Evolutionary conservation across 805 yeast genomes (phyloP).

Genomic region (Zygosaccharomyces lentus): DNA sequence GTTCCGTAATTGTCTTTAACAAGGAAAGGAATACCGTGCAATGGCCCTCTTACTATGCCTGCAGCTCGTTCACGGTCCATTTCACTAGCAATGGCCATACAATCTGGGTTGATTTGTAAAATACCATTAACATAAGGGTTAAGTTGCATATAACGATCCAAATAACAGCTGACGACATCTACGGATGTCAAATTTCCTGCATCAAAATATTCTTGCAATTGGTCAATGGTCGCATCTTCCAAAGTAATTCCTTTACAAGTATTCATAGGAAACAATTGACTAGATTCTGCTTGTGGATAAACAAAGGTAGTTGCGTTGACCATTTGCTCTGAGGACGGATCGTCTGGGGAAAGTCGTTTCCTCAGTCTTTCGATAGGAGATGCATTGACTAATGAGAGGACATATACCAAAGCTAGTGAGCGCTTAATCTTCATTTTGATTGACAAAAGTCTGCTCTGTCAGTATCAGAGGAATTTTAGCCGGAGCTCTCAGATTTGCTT

Average conservation of each 20-base stretch:
- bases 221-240: conserved; percentile 33
- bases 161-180: conserved; percentile 25
- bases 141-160: conserved; percentile 26
- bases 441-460: background rate
- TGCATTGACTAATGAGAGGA: background rate
- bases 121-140: conserved; percentile 25
- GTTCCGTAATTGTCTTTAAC: conserved; percentile 32
- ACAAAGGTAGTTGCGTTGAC: conserved; percentile 12
- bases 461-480: too few relatives aligned
- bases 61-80: conserved; percentile 27
- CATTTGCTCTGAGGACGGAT: conserved; percentile 5
- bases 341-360: conserved; percentile 7
- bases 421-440: background rate
- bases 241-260: conserved; percentile 27
- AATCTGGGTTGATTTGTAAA: conserved; percentile 28
- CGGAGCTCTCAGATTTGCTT: background rate
- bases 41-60: conserved; percentile 25
- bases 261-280: conserved; percentile 21
- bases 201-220: conserved; percentile 25
- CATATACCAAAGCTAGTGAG: background rate
- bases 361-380: conserved; percentile 1
- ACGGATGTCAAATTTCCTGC: conserved; percentile 22
- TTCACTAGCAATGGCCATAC: conserved; percentile 22
- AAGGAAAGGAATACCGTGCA: conserved; percentile 33
- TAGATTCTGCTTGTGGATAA: conserved; percentile 13